Evolutionary conservation across 1,284 basidiomycete species (phyloP).

Genomic region (Schizophyllum amplum): DNA sequence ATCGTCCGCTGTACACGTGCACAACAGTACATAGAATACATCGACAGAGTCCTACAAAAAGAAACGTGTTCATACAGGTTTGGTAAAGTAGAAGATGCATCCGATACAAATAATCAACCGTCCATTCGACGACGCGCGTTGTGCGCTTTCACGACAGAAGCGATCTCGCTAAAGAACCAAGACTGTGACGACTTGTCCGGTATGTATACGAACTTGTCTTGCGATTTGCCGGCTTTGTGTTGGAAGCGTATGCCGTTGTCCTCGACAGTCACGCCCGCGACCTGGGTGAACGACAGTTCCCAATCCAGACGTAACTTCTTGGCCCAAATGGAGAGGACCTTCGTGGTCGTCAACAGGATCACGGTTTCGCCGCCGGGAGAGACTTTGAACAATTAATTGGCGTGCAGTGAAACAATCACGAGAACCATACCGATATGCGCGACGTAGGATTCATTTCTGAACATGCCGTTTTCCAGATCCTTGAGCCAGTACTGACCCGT

Average conservation of each 20-base stretch:
- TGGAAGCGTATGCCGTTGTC: slow-evolving; percentile 85
- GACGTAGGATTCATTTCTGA: slow-evolving; percentile 82
- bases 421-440: slow-evolving; percentile 75
- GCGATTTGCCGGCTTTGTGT: slow-evolving; percentile 62
- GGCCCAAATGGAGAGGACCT: slow-evolving; percentile 82
- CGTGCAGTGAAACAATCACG: background rate
- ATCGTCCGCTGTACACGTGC: too few species aligned
- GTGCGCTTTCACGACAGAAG: slow-evolving; percentile 64
- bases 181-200: slow-evolving; percentile 64
- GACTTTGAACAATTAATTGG: slow-evolving; percentile 37
- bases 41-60: too few species aligned
- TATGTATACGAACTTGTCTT: slow-evolving; percentile 71
- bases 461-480: slow-evolving; percentile 85
- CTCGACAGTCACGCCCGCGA: slow-evolving; percentile 87
- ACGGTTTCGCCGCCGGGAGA: slow-evolving; percentile 79
- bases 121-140: slow-evolving; percentile 70
- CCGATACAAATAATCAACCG: slow-evolving; percentile 9
- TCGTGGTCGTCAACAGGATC: slow-evolving; percentile 72
- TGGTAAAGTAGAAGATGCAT: too few species aligned
- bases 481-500: slow-evolving; percentile 95
- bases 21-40: too few species aligned
- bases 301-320: slow-evolving; percentile 82
- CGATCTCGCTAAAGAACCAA: slow-evolving; percentile 74
- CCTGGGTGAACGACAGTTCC: slow-evolving; percentile 85
- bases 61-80: too few species aligned